Evolutionary conservation across 192 early-diverging fungal species (phyloP).

Genomic region (Rhizoclosmatium globosum): DNA sequence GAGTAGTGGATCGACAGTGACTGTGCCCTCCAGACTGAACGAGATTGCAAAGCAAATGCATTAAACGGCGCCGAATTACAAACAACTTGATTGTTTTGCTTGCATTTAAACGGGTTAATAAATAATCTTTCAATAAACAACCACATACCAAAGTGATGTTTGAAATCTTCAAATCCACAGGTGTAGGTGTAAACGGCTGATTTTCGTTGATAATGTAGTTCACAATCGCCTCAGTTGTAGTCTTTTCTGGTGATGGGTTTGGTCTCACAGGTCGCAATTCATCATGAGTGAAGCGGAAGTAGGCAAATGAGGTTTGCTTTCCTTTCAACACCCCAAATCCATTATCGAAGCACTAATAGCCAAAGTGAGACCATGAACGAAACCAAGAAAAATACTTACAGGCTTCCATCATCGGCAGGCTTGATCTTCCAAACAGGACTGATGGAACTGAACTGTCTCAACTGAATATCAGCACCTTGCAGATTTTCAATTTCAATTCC

Average conservation of each 20-base stretch:
- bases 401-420: slow-evolving; percentile 50
- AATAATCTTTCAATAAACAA: neutral
- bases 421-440: slow-evolving; percentile 78
- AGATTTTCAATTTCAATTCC: slow-evolving; percentile 93
- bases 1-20: slow-evolving; percentile 73
- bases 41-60: slow-evolving; percentile 73
- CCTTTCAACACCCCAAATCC: slow-evolving; percentile 35
- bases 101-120: neutral
- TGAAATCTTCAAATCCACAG: slow-evolving; percentile 56
- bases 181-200: slow-evolving; percentile 35
- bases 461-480: slow-evolving; percentile 64
- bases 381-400: neutral
- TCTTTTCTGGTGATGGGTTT: slow-evolving; percentile 50
- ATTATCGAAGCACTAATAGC: neutral
- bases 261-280: slow-evolving; percentile 5
- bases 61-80: slow-evolving; percentile 70
- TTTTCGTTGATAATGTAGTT: slow-evolving; percentile 53
- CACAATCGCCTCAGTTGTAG: slow-evolving; percentile 59
- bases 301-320: slow-evolving; percentile 54
- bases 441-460: slow-evolving; percentile 74
- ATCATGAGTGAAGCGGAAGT: slow-evolving; percentile 53
- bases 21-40: slow-evolving; percentile 75
- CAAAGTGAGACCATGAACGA: neutral
- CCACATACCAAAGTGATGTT: slow-evolving; percentile 45
- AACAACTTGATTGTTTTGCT: slow-evolving; percentile 55